Conservation (phyloP, 305 asterid genomes). For the Solanum aculeatissimum region DNA sequence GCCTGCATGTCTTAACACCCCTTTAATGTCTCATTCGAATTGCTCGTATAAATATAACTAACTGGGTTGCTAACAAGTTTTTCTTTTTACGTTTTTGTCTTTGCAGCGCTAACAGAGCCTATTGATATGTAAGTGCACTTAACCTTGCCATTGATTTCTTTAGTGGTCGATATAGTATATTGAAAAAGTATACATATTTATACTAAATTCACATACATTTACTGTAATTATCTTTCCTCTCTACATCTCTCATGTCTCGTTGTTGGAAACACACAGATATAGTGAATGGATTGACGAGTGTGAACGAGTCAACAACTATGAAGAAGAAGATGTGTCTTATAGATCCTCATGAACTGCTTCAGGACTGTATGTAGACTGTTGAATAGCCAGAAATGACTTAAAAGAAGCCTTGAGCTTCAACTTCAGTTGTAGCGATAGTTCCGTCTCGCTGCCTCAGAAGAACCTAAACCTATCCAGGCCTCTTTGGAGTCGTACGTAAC, state of each 20-base stretch:
- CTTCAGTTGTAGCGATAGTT: background rate
- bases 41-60: background rate
- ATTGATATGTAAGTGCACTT: conserved; percentile 58
- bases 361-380: background rate
- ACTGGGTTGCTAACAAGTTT: background rate
- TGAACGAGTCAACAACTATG: conserved; percentile 67
- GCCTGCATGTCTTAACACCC: background rate
- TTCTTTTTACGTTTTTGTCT: background rate
- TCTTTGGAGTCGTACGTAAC: background rate
- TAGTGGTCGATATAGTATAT: background rate
- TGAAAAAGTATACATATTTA: background rate
- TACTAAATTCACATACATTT: background rate
- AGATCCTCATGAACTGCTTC: background rate
- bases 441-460: background rate
- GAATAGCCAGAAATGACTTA: background rate
- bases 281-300: conserved; percentile 99
- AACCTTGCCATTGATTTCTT: background rate
- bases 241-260: background rate
- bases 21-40: background rate
- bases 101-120: conserved; percentile 68
- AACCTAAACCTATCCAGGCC: background rate
- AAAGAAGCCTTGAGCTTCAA: background rate
- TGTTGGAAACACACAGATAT: conserved; percentile 30
- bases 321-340: conserved; percentile 51
- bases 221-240: background rate